These are phyloP conservation scores for Tricholoma hemisulphureum DNA, from an alignment of 768 basidiomycete species.

Conservation along the genomic window DNA sequence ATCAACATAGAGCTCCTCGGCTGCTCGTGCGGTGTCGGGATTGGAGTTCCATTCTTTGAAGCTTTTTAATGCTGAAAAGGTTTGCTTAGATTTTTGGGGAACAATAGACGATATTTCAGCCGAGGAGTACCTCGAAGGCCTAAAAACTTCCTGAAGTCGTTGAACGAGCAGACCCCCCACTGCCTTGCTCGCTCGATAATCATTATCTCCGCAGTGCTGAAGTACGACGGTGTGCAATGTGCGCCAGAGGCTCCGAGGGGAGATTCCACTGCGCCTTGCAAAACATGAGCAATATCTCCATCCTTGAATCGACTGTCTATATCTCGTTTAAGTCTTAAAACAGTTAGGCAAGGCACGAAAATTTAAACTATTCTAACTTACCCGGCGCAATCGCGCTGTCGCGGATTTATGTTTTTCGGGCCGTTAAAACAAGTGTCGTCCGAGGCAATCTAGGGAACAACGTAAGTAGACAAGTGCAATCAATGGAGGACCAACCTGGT, in stretches of 20 bases:
- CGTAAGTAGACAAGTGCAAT: not conserved
- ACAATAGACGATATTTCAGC: not conserved
- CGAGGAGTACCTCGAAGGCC: conserved; percentile 17
- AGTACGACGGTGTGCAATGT: not conserved
- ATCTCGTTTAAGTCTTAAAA: conserved; percentile 12
- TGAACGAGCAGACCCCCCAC: conserved; percentile 16
- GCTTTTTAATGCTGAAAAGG: conserved; percentile 12
- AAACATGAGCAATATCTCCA: conserved; percentile 15
- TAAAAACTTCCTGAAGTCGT: conserved; percentile 19
- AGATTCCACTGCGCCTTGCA: conserved; percentile 20
- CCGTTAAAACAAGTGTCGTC: not conserved
- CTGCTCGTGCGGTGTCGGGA: conserved; percentile 21
- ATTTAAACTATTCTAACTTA: not conserved
- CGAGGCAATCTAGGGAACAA: not conserved
- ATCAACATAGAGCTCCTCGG: conserved; percentile 28
- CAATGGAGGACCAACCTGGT: not conserved
- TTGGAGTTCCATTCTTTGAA: conserved; percentile 35
- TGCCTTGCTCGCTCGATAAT: conserved; percentile 15
- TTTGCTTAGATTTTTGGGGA: not conserved
- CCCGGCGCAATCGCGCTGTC: conserved; percentile 15
- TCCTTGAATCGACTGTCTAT: conserved; percentile 21
- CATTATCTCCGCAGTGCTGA: conserved; percentile 4
- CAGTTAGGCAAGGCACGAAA: no score
- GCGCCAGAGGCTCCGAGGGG: conserved; percentile 8
- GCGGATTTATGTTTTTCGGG: not conserved